Conservation (phyloP, 768 basidiomycete species). For the Dacryopinax spathularia region DNA sequence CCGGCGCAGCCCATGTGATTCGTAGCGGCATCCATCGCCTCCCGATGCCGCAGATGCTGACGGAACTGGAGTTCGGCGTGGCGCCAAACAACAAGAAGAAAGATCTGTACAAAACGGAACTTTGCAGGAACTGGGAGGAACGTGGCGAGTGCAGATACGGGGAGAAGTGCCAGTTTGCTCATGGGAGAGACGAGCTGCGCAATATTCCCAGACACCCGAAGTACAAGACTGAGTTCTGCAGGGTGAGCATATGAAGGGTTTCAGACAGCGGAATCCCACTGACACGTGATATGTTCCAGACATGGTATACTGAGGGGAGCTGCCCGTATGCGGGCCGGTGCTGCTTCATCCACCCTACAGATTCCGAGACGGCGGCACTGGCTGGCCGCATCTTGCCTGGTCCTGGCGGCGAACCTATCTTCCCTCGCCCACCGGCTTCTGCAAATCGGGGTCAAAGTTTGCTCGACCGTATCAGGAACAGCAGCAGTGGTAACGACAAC, state of each 20-base stretch:
- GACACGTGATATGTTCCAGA: conserved; percentile 1
- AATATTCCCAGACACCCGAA: conserved; percentile 79
- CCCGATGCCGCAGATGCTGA: neutral
- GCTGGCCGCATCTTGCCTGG: neutral
- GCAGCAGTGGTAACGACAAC: neutral
- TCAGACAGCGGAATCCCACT: neutral
- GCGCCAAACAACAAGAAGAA: conserved; percentile 72
- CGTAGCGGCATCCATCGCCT: neutral
- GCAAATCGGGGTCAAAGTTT: neutral
- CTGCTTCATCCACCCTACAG: conserved; percentile 1
- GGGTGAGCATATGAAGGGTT: conserved; percentile 35
- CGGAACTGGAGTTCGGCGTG: neutral
- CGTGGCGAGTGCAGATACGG: conserved; percentile 78
- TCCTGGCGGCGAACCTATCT: neutral
- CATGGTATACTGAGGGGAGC: neutral
- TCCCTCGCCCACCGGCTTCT: neutral
- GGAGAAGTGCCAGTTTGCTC: conserved; percentile 83
- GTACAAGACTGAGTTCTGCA: conserved; percentile 92
- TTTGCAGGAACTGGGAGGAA: conserved; percentile 87
- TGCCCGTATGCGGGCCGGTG: neutral
- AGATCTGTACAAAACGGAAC: conserved; percentile 78
- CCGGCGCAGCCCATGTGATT: neutral
- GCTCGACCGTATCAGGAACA: neutral
- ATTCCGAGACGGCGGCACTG: neutral
- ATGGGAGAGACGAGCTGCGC: conserved; percentile 78